Evolutionary conservation across 495 filamentous ascomycete genomes (phyloP).

Genomic region (Tuber calosporum): DNA sequence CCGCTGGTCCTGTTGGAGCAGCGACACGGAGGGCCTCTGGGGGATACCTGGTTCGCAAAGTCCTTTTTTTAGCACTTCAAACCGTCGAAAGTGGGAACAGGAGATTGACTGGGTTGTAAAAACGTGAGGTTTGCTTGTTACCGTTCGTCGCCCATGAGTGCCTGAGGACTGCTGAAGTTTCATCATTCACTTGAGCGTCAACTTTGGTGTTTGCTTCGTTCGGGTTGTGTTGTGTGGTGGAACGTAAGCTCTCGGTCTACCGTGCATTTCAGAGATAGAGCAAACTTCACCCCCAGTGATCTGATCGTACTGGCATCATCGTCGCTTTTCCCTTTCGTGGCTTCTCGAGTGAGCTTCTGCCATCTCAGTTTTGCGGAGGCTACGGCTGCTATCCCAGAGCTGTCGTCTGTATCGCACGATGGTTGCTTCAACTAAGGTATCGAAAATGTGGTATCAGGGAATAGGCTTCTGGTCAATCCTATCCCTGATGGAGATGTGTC

Average conservation of each 20-base stretch:
- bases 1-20: not conserved
- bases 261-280: not conserved
- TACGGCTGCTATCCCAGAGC: not conserved
- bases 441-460: not conserved
- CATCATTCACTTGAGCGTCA: not conserved
- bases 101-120: not conserved
- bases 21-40: not conserved
- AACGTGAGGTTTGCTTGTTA: not conserved
- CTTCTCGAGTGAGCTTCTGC: not conserved
- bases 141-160: not conserved
- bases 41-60: not conserved
- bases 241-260: not conserved
- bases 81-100: not conserved
- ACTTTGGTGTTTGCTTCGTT: not conserved
- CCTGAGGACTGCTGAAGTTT: not conserved
- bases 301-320: not conserved
- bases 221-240: not conserved
- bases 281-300: not conserved
- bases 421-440: not conserved
- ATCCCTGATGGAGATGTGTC: not conserved
- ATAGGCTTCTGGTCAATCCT: not conserved
- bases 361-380: not conserved
- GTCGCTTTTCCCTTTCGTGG: not conserved
- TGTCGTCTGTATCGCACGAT: not conserved
- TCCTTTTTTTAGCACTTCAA: not conserved